Percentiles rank a stretch among this genome's conserved stretches.
Evolutionary conservation across 2,329 filamentous ascomycete species (phyloP).

Genomic region (Colletotrichum sp.): DNA sequence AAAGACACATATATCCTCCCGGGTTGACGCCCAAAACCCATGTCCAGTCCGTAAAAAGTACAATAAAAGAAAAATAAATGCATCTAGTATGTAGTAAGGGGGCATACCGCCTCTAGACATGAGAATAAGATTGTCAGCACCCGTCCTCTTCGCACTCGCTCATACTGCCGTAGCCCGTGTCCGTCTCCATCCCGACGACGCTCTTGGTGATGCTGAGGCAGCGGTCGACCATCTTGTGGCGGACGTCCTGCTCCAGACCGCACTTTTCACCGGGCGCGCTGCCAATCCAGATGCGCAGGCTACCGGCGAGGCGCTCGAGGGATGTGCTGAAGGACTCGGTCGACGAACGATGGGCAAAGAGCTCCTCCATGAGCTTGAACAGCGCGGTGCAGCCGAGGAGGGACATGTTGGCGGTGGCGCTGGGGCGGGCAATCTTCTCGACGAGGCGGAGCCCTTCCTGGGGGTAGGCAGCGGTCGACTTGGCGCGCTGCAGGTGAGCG

Average conservation of each 20-base stretch:
- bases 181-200: conserved; percentile 63
- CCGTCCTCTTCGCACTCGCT: conserved; percentile 48
- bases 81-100: conserved; percentile 8
- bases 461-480: conserved; percentile 40
- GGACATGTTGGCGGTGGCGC: conserved; percentile 47
- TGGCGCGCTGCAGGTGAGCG: conserved; percentile 56
- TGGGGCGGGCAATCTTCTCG: conserved; percentile 50
- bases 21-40: neutral
- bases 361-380: conserved; percentile 60
- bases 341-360: conserved; percentile 51
- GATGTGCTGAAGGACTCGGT: conserved; percentile 50
- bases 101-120: neutral
- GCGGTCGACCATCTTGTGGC: conserved; percentile 57
- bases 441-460: conserved; percentile 52
- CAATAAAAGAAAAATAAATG: neutral
- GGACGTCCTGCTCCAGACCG: conserved; percentile 55
- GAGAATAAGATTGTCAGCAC: conserved; percentile 2
- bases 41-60: conserved; percentile 7
- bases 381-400: conserved; percentile 65
- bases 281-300: conserved; percentile 65
- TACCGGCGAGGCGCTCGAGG: conserved; percentile 62
- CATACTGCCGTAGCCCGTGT: conserved; percentile 65
- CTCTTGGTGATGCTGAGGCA: conserved; percentile 61
- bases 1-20: neutral
- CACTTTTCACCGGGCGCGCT: conserved; percentile 53